Evolutionary conservation across 2,329 filamentous ascomycete genomes (phyloP).

Genomic region (Penicillium sp.): DNA sequence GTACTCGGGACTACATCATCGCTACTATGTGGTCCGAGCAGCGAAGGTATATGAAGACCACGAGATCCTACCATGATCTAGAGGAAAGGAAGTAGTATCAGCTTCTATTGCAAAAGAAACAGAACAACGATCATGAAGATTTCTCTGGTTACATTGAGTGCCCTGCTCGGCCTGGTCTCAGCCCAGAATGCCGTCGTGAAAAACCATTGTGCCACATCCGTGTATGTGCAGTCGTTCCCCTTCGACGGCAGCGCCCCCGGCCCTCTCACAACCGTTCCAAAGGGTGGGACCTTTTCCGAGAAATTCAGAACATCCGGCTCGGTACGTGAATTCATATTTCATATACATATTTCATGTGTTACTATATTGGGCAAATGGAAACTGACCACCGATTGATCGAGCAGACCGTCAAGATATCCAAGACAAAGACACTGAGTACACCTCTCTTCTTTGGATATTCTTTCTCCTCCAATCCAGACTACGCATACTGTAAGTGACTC

Average conservation of each 20-base stretch:
- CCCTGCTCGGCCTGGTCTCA: constrained; percentile 20
- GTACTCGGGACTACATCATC: constrained; percentile 11
- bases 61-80: constrained; percentile 7
- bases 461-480: constrained; percentile 26
- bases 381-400: constrained; percentile 15
- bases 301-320: constrained; percentile 24
- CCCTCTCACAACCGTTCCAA: constrained; percentile 23
- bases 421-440: constrained; percentile 28
- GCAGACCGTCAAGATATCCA: constrained; percentile 27
- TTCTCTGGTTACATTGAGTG: constrained; percentile 18
- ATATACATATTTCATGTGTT: no score
- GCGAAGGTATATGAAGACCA: constrained; percentile 19
- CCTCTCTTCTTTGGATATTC: constrained; percentile 32
- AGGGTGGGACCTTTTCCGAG: constrained; percentile 24
- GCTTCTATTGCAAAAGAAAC: constrained; percentile 9
- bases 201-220: constrained; percentile 21
- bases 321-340: constrained; percentile 13
- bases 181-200: constrained; percentile 26
- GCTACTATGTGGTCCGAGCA: constrained; percentile 6
- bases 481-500: constrained; percentile 24
- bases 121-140: constrained; percentile 20
- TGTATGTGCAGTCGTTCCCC: constrained; percentile 29
- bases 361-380: no score
- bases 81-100: constrained; percentile 9
- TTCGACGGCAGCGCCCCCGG: constrained; percentile 25